Conservation (phyloP, 2,329 filamentous ascomycete species). For the Orbilia ellipsospora region DNA sequence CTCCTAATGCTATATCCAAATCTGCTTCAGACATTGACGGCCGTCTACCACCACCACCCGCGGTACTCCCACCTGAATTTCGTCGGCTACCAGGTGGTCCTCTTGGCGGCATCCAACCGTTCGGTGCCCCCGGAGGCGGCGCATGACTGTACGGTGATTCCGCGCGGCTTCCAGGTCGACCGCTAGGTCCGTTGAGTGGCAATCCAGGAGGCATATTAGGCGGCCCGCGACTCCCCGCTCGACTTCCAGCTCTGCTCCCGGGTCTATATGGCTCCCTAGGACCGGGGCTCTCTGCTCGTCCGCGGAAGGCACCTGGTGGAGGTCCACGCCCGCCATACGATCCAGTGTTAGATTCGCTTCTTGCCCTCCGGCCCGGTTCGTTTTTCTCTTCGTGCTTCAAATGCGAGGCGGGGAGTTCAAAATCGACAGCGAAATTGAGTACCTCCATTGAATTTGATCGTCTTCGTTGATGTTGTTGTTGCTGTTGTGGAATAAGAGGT, state of each 20-base stretch:
- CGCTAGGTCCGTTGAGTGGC: slow-evolving; percentile 12
- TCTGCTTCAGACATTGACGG: slow-evolving; percentile 48
- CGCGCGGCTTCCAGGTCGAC: slow-evolving; percentile 34
- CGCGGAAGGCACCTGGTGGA: slow-evolving; percentile 35
- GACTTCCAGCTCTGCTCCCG: slow-evolving; percentile 36
- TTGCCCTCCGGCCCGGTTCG: slow-evolving; percentile 16
- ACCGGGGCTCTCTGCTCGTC: slow-evolving; percentile 42
- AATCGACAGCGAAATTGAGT: slow-evolving; percentile 41
- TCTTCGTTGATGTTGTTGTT: slow-evolving; percentile 34
- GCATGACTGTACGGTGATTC: slow-evolving; percentile 43
- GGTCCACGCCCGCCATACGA: slow-evolving; percentile 24
- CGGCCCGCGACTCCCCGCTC: slow-evolving; percentile 35
- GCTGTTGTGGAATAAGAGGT: slow-evolving; percentile 5
- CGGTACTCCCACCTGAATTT: slow-evolving; percentile 35
- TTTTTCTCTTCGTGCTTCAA: slow-evolving; percentile 37
- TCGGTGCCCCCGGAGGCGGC: slow-evolving; percentile 20
- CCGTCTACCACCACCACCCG: slow-evolving; percentile 16
- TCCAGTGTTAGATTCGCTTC: slow-evolving; percentile 28
- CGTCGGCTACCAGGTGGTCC: slow-evolving; percentile 30
- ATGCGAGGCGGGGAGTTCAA: slow-evolving; percentile 25
- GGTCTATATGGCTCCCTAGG: slow-evolving; percentile 42
- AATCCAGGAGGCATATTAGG: slow-evolving; percentile 24
- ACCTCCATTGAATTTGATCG: slow-evolving; percentile 47
- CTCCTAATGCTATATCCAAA: slow-evolving; percentile 47
- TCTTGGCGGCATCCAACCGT: slow-evolving; percentile 40